These are phyloP conservation scores for Acanthamoeba sp. DNA, from an alignment of 208 protist genomes.

Conservation along the genomic window DNA sequence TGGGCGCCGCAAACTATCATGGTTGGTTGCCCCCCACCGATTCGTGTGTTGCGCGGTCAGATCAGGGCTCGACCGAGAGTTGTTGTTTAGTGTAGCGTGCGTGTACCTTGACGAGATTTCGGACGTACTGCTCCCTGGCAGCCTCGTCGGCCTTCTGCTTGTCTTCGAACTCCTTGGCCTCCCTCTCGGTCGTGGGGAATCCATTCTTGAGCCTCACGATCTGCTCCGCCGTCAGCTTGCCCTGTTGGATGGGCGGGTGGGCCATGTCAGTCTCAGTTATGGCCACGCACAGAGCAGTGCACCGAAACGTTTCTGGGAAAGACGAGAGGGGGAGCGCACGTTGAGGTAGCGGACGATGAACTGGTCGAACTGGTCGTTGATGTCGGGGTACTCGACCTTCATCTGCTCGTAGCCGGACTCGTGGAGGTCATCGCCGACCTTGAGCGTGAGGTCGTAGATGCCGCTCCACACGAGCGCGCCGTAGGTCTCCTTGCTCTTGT, in stretches of 20 bases:
- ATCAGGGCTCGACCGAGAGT: no score
- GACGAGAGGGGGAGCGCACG: neutral
- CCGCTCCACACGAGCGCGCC: conserved; percentile 8
- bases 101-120: conserved; percentile 55
- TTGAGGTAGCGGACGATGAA: conserved; percentile 47
- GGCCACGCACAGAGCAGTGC: no score
- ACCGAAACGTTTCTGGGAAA: no score
- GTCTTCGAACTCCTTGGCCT: conserved; percentile 55
- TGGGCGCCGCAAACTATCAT: neutral
- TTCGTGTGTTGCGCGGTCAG: neutral
- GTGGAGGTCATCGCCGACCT: neutral
- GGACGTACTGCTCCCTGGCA: neutral
- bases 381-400: conserved; percentile 42
- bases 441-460: neutral
- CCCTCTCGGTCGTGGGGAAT: conserved; percentile 22
- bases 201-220: conserved; percentile 46
- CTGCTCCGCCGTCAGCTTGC: neutral
- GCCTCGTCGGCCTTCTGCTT: neutral
- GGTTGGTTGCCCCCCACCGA: neutral
- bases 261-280: no score
- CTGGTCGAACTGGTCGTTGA: conserved; percentile 60
- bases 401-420: conserved; percentile 22
- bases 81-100: no score
- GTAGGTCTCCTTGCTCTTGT: conserved; percentile 5
- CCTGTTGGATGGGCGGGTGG: no score